Conservation (phyloP, 352 stramenopile species). For the Globisporangium perplexum region DNA sequence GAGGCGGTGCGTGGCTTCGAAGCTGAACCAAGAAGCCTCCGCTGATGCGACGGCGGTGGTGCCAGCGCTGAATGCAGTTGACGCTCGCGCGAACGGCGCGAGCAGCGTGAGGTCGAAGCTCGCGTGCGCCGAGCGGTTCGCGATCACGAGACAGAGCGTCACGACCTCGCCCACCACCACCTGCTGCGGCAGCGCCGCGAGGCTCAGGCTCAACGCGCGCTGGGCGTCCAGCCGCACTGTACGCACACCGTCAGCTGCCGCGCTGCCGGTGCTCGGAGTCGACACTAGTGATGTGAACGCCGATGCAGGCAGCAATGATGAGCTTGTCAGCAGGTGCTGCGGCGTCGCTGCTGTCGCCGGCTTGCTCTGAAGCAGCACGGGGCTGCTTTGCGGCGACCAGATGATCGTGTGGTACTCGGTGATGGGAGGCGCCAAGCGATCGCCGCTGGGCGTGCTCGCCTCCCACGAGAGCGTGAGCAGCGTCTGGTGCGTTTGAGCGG, state of each 20-base stretch:
- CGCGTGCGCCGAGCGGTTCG: slow-evolving; percentile 37
- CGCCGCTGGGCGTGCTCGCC: slow-evolving; percentile 1
- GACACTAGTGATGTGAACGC: slow-evolving; percentile 3
- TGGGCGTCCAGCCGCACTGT: slow-evolving; percentile 29
- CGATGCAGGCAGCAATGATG: neutral
- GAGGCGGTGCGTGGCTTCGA: slow-evolving; percentile 63
- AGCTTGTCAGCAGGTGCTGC: neutral
- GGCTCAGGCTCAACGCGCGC: slow-evolving; percentile 34
- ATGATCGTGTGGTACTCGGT: slow-evolving; percentile 65
- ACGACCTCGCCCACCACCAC: slow-evolving; percentile 17
- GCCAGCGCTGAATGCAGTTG: neutral
- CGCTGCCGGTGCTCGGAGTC: neutral
- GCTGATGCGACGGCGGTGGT: neutral
- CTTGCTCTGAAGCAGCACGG: neutral
- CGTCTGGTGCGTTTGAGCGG: slow-evolving; percentile 27
- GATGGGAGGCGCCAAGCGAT: slow-evolving; percentile 23
- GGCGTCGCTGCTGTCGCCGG: neutral
- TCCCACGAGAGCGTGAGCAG: slow-evolving; percentile 66
- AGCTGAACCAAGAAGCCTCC: slow-evolving; percentile 27
- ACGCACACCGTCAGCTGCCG: slow-evolving; percentile 2
- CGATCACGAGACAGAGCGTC: slow-evolving; percentile 44
- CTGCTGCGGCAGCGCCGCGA: slow-evolving; percentile 23
- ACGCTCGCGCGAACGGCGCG: slow-evolving; percentile 16
- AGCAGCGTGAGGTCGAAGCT: slow-evolving; percentile 68
- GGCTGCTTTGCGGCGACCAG: slow-evolving; percentile 37